These are phyloP conservation scores for Colletotrichum plurivorum DNA, from an alignment of 2,329 filamentous ascomycete species.

Conservation along the genomic window DNA sequence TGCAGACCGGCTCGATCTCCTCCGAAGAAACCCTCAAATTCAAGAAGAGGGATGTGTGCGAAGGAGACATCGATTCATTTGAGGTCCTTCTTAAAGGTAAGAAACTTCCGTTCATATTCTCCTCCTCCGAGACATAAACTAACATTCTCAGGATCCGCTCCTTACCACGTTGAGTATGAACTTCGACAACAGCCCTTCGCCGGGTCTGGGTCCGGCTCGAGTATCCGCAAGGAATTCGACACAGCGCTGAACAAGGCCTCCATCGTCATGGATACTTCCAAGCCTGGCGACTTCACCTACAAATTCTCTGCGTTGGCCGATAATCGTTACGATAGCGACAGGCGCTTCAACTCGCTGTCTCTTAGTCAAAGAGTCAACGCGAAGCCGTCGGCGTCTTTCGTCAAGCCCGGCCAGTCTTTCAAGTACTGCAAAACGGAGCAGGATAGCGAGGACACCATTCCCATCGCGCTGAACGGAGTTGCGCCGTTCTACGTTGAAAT, in stretches of 20 bases:
- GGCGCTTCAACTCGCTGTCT: slow-evolving; percentile 75
- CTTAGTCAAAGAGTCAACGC: slow-evolving; percentile 89
- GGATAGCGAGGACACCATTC: slow-evolving; percentile 87
- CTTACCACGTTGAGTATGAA: slow-evolving; percentile 64
- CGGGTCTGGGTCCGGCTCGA: slow-evolving; percentile 22
- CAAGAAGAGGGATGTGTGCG: slow-evolving; percentile 87
- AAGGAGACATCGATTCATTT: slow-evolving; percentile 92
- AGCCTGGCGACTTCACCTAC: slow-evolving; percentile 88
- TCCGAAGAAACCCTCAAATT: slow-evolving; percentile 64
- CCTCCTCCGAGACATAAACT: slow-evolving; percentile 43
- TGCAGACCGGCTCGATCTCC: slow-evolving; percentile 74
- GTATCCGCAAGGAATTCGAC: slow-evolving; percentile 76
- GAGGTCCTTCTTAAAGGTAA: slow-evolving; percentile 84
- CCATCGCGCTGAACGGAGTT: slow-evolving; percentile 84
- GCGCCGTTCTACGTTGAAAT: slow-evolving; percentile 93
- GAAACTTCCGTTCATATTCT: slow-evolving; percentile 42
- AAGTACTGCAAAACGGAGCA: slow-evolving; percentile 93
- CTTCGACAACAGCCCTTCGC: slow-evolving; percentile 50
- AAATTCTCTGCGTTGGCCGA: slow-evolving; percentile 87
- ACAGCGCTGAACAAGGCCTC: slow-evolving; percentile 82
- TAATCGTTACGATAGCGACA: slow-evolving; percentile 84
- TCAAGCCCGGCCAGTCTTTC: slow-evolving; percentile 91
- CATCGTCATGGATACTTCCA: slow-evolving; percentile 87
- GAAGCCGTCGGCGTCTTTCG: slow-evolving; percentile 85
- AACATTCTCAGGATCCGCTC: slow-evolving; percentile 74